Evolutionary conservation across 2,329 filamentous ascomycete genomes (phyloP).

Genomic region (Cytospora leucostoma): DNA sequence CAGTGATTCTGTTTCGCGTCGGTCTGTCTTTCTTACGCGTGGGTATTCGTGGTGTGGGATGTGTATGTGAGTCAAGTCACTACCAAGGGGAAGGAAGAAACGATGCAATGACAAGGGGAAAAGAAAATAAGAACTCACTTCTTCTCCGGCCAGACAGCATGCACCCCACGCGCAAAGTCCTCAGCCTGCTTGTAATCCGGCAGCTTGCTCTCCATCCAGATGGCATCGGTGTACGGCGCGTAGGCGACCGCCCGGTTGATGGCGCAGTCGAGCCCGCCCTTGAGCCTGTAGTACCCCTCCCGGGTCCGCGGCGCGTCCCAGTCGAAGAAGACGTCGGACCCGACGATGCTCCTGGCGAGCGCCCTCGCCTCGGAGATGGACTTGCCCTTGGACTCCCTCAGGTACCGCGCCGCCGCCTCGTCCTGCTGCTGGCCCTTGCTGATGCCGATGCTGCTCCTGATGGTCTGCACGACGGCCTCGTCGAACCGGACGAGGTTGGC

Average conservation of each 20-base stretch:
- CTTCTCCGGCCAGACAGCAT: slow-evolving; percentile 92
- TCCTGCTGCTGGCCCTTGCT: slow-evolving; percentile 60
- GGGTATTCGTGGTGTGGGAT: too few relatives aligned
- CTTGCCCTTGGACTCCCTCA: slow-evolving; percentile 73
- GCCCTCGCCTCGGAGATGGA: slow-evolving; percentile 79
- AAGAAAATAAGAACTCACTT: slow-evolving; percentile 64
- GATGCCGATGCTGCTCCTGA: slow-evolving; percentile 66
- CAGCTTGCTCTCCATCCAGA: slow-evolving; percentile 99
- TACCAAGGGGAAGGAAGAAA: not conserved
- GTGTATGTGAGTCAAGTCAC: not conserved
- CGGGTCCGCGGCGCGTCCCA: slow-evolving; percentile 93
- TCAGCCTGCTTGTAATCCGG: slow-evolving; percentile 89
- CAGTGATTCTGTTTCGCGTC: not conserved
- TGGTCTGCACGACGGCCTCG: slow-evolving; percentile 82
- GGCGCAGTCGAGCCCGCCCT: slow-evolving; percentile 88
- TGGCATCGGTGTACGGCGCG: slow-evolving; percentile 89
- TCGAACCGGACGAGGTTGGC: slow-evolving; percentile 86
- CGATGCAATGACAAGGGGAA: not conserved
- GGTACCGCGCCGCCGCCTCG: slow-evolving; percentile 69
- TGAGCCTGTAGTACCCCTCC: slow-evolving; percentile 92
- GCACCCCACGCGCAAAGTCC: slow-evolving; percentile 91
- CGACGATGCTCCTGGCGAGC: slow-evolving; percentile 75
- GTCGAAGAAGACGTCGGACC: slow-evolving; percentile 84
- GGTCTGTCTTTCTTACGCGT: too few relatives aligned
- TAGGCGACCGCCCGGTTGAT: slow-evolving; percentile 90